Conservation (phyloP, 2,329 filamentous ascomycete species). For the Colletotrichum sojae region DNA sequence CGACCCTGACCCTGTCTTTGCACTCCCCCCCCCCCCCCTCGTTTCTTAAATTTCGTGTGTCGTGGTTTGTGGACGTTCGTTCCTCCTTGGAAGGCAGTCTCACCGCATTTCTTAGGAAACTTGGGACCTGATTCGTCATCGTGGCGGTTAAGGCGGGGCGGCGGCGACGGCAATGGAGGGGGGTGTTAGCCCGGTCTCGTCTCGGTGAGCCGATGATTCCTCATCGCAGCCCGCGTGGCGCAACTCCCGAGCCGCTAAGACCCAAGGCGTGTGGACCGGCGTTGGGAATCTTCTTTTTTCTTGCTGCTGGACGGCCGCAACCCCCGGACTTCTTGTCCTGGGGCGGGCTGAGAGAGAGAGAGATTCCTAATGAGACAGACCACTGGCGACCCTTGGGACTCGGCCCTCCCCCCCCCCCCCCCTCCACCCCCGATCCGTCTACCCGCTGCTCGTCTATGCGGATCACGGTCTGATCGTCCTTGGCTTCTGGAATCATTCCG, state of each 20-base stretch:
- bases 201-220: slow-evolving; percentile 21
- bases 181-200: too few relatives aligned
- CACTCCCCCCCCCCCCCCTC: too few relatives aligned
- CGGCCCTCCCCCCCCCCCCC: too few relatives aligned
- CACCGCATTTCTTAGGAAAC: neutral
- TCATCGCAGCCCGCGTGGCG: slow-evolving; percentile 33
- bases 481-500: slow-evolving; percentile 34
- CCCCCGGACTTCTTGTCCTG: too few relatives aligned
- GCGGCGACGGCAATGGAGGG: neutral
- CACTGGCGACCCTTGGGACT: neutral
- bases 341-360: neutral
- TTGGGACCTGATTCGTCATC: slow-evolving; percentile 14
- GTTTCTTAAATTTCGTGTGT: neutral
- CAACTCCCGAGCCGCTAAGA: slow-evolving; percentile 27
- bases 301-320: too few relatives aligned
- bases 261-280: slow-evolving; percentile 8
- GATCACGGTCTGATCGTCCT: slow-evolving; percentile 21
- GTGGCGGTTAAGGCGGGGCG: neutral
- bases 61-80: neutral
- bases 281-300: too few relatives aligned
- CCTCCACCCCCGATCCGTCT: slow-evolving; percentile 17
- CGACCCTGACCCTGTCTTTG: too few relatives aligned
- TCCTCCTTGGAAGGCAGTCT: neutral
- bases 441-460: slow-evolving; percentile 13
- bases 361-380: slow-evolving; percentile 20